A percentile compares a stretch with the other conserved stretches of the same genome.
phyloP scores from a whole-genome alignment of 805 yeast species.

The Ogataea nonfermentans region DNA sequence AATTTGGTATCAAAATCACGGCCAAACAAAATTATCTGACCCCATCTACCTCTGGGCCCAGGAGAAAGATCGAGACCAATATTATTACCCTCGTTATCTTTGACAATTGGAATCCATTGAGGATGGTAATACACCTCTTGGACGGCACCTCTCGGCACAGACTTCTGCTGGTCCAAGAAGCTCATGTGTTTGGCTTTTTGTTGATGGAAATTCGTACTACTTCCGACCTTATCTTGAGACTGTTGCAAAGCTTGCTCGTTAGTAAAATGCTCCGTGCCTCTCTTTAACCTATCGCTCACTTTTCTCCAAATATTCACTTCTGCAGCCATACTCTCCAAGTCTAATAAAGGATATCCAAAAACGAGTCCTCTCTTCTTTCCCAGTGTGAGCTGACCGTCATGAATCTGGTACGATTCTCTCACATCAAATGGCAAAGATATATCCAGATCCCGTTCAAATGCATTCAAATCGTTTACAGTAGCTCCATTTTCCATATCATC shows the following conservation, averaged over 20 bases:
- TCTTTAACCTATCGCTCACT: conserved; percentile 44
- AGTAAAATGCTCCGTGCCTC: conserved; percentile 13
- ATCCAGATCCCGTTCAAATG: conserved; percentile 79
- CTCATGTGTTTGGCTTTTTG: conserved; percentile 28
- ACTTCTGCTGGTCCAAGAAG: conserved; percentile 51
- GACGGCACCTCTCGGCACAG: conserved; percentile 74
- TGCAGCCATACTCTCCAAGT: conserved; percentile 74
- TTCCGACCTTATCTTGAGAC: conserved; percentile 14
- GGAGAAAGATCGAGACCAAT: conserved; percentile 88
- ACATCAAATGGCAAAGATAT: conserved; percentile 77
- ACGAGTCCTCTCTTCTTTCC: conserved; percentile 76
- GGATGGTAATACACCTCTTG: conserved; percentile 83
- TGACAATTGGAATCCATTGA: conserved; percentile 87
- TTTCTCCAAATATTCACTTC: conserved; percentile 86
- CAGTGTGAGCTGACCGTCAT: conserved; percentile 86
- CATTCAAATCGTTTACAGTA: conserved; percentile 73
- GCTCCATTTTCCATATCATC: conserved; percentile 79
- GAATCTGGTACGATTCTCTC: conserved; percentile 71
- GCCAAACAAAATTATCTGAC: conserved; percentile 91
- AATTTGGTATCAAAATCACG: conserved; percentile 90
- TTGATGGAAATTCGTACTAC: conserved; percentile 18
- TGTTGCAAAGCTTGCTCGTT: conserved; percentile 12
- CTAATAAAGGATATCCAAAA: conserved; percentile 77
- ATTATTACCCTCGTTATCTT: conserved; percentile 88
- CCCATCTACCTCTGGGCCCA: conserved; percentile 75